These are phyloP conservation scores for Huntiella savannae DNA, from an alignment of 2,329 filamentous ascomycete genomes.

Conservation along the genomic window DNA sequence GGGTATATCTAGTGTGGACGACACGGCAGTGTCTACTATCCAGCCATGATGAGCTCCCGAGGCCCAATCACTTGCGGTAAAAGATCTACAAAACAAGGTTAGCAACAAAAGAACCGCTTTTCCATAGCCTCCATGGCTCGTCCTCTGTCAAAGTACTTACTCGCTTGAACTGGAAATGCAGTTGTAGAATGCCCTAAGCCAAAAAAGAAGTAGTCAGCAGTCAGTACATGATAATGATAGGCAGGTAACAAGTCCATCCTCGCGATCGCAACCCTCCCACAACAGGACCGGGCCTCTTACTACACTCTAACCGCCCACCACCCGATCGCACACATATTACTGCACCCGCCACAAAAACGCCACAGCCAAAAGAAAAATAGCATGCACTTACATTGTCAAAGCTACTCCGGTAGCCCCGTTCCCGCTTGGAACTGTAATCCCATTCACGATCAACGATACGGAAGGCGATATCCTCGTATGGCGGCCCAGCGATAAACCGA, in stretches of 20 bases:
- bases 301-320: too few relatives aligned
- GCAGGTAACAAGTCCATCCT: too few relatives aligned
- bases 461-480: constrained; percentile 94
- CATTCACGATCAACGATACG: constrained; percentile 96
- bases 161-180: constrained; percentile 99
- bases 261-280: too few relatives aligned
- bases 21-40: background rate
- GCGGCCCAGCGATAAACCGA: constrained; percentile 82
- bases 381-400: constrained; percentile 70
- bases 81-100: constrained; percentile 26
- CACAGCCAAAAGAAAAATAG: constrained; percentile 6
- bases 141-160: constrained; percentile 25
- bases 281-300: too few relatives aligned
- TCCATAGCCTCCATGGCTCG: background rate
- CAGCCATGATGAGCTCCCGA: background rate
- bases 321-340: constrained; percentile 8
- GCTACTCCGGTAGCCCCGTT: constrained; percentile 85
- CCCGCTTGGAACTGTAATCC: constrained; percentile 93
- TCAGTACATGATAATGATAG: background rate
- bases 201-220: constrained; percentile 8
- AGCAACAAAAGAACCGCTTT: background rate
- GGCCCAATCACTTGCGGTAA: constrained; percentile 30
- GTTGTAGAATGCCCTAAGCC: constrained; percentile 68
- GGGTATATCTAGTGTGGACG: background rate
- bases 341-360: constrained; percentile 2